A percentile compares a stretch with the other conserved stretches of the same genome.
Evolutionary conservation across 495 filamentous ascomycete genomes (phyloP).

Genomic region (Letharia lupina): DNA sequence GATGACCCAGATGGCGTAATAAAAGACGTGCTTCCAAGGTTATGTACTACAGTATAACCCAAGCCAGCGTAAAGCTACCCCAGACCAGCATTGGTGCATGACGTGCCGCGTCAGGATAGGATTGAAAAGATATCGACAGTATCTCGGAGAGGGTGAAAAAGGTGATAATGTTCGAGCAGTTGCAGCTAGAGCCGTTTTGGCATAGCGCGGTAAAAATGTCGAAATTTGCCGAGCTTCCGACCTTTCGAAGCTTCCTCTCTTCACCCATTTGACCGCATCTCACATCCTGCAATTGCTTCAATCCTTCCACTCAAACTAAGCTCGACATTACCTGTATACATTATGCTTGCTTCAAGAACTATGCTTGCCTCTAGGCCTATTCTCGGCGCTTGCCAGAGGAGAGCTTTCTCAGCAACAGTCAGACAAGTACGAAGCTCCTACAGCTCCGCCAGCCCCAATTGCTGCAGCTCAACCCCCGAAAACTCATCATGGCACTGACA

Average conservation of each 20-base stretch:
- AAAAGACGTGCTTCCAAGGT: background rate
- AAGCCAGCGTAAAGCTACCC: background rate
- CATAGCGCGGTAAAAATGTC: background rate
- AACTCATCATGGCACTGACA: constrained; percentile 30
- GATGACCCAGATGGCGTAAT: background rate
- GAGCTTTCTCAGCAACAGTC: constrained; percentile 90
- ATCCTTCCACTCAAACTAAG: background rate
- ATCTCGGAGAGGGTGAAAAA: background rate
- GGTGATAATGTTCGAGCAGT: background rate
- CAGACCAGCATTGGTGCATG: background rate
- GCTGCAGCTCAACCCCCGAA: background rate
- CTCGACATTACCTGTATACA: background rate
- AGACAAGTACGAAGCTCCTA: constrained; percentile 57
- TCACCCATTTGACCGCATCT: background rate
- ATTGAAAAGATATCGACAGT: background rate
- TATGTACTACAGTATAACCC: background rate
- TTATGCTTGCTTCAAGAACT: background rate
- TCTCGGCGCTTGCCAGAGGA: constrained; percentile 67
- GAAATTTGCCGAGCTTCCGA: background rate
- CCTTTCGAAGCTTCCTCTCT: background rate
- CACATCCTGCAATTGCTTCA: background rate
- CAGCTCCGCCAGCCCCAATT: constrained; percentile 21
- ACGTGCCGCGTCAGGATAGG: background rate
- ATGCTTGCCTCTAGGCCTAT: constrained; percentile 43
- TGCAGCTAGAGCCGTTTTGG: background rate